These are phyloP conservation scores for Saccharomyces hybrid DNA, from an alignment of 1,139 yeast genomes.

Conservation along the genomic window DNA sequence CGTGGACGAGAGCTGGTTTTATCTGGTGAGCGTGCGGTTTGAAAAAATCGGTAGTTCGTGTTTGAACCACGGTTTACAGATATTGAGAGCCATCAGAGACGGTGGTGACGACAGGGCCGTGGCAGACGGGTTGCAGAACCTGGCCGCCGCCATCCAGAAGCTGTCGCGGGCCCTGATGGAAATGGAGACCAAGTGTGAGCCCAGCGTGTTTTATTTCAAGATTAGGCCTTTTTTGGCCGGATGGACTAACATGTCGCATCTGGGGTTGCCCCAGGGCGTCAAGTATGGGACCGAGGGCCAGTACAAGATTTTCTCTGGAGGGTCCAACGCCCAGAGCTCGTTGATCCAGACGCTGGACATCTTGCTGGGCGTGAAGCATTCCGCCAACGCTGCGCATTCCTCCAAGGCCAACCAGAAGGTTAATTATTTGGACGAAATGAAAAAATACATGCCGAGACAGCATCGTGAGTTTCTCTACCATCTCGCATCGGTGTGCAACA, in stretches of 20 bases:
- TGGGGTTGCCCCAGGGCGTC: conserved; percentile 74
- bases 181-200: conserved; percentile 94
- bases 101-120: conserved; percentile 7
- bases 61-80: conserved; percentile 50
- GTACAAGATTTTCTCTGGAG: conserved; percentile 69
- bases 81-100: conserved; percentile 44
- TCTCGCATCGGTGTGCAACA: conserved; percentile 47
- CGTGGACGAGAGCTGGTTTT: conserved; percentile 90
- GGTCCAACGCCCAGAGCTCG: conserved; percentile 90
- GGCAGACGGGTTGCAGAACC: conserved; percentile 20
- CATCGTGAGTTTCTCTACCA: conserved; percentile 67
- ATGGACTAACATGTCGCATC: conserved; percentile 86
- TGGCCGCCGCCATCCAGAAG: conserved; percentile 66
- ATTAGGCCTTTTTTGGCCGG: conserved; percentile 89
- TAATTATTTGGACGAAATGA: conserved; percentile 72
- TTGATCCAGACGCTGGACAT: conserved; percentile 81
- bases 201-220: conserved; percentile 79
- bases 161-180: conserved; percentile 68
- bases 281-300: conserved; percentile 58
- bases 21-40: conserved; percentile 76
- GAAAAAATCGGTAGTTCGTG: conserved; percentile 75
- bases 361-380: conserved; percentile 68
- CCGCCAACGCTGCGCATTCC: conserved; percentile 55
- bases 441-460: conserved; percentile 78
- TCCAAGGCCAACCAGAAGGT: conserved; percentile 23